phyloP scores from a whole-genome alignment of 1,284 basidiomycete genomes.

The Golubevia sp. region DNA sequence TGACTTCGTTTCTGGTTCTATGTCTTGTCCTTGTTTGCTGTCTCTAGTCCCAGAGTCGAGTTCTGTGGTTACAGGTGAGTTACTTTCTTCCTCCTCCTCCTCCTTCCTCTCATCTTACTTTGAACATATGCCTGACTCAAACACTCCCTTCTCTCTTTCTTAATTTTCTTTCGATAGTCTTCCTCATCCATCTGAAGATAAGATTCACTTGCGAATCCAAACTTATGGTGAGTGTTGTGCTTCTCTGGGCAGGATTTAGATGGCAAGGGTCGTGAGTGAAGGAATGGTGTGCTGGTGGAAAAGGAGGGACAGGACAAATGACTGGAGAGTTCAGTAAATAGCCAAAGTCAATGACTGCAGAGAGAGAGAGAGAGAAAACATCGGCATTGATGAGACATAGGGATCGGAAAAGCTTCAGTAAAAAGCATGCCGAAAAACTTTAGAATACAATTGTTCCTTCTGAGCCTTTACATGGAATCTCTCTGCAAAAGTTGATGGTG shows the following conservation, averaged over 20 bases:
- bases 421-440: constrained; percentile 32
- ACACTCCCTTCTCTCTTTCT: constrained; percentile 8
- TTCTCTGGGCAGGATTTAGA: background rate
- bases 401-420: constrained; percentile 31
- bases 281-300: too few relatives aligned
- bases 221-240: constrained; percentile 83
- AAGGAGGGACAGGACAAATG: too few relatives aligned
- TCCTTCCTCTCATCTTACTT: constrained; percentile 1
- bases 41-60: constrained; percentile 89
- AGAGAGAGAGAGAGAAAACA: background rate
- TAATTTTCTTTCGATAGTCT: constrained; percentile 66
- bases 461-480: constrained; percentile 42
- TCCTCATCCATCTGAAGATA: constrained; percentile 94
- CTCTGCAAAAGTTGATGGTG: background rate
- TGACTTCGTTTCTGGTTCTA: too few relatives aligned
- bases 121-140: background rate
- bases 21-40: constrained; percentile 13
- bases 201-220: constrained; percentile 93
- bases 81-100: background rate
- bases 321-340: too few relatives aligned
- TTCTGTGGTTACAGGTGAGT: constrained; percentile 94
- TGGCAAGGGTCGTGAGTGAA: constrained; percentile 11
- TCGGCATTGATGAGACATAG: constrained; percentile 32
- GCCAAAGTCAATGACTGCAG: too few relatives aligned
- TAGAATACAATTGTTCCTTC: constrained; percentile 61